phyloP scores from a whole-genome alignment of 2,329 filamentous ascomycete genomes.

The Lachnellula suecica region DNA sequence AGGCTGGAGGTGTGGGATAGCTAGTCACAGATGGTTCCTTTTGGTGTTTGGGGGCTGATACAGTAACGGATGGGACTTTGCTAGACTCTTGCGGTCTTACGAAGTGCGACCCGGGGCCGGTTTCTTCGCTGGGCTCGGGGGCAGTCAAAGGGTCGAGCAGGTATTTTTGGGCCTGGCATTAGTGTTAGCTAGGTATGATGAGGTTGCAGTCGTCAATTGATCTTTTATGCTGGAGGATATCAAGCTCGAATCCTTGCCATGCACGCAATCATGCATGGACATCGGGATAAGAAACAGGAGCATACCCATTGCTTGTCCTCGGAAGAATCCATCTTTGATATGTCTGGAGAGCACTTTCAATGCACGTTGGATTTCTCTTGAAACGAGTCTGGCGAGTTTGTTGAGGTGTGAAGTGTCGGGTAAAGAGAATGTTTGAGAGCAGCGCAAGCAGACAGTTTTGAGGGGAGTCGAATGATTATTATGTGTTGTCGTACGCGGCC shows the following conservation, averaged over 20 bases:
- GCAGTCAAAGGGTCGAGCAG: constrained; percentile 69
- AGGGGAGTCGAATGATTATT: not conserved
- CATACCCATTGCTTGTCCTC: constrained; percentile 52
- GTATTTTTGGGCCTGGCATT: constrained; percentile 59
- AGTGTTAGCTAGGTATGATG: constrained; percentile 1
- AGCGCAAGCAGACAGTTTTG: not conserved
- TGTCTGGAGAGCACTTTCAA: not conserved
- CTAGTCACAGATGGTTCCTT: constrained; percentile 18
- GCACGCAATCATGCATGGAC: not conserved
- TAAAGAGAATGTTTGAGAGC: not conserved
- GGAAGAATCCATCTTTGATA: constrained; percentile 24
- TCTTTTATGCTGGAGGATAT: not conserved
- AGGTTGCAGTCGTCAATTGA: not conserved
- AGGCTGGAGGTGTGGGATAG: constrained; percentile 51
- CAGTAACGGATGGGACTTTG: constrained; percentile 24
- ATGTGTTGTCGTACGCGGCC: not conserved
- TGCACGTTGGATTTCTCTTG: not conserved
- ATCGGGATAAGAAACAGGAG: constrained; percentile 13
- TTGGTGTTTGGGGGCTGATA: constrained; percentile 10
- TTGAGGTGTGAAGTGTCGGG: not conserved
- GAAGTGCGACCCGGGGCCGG: constrained; percentile 57
- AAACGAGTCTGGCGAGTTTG: not conserved
- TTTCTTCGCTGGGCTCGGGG: constrained; percentile 67
- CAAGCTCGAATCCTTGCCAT: constrained; percentile 13
- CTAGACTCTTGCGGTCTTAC: constrained; percentile 38